phyloP scores from a whole-genome alignment of 495 filamentous ascomycete species.

The Podospora comata region DNA sequence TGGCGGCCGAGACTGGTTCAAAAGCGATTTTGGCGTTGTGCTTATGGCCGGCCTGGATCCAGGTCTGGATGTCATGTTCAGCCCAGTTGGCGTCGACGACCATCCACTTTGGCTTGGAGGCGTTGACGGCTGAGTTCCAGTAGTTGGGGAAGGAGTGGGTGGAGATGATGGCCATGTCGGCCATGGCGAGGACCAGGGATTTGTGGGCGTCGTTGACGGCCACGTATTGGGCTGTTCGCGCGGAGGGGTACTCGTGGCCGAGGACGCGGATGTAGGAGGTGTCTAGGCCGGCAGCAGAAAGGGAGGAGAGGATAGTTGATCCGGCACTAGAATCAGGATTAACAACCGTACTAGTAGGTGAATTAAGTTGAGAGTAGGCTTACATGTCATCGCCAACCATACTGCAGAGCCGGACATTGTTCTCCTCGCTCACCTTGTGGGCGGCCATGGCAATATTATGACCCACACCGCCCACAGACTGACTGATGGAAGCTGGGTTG shows the following conservation, averaged over 20 bases:
- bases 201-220: slow-evolving; percentile 81
- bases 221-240: slow-evolving; percentile 83
- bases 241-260: slow-evolving; percentile 43
- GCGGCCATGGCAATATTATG: slow-evolving; percentile 84
- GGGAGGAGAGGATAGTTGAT: slow-evolving; percentile 58
- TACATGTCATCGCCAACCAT: slow-evolving; percentile 70
- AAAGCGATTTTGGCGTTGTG: slow-evolving; percentile 64
- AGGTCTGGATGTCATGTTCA: slow-evolving; percentile 56
- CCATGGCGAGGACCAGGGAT: slow-evolving; percentile 81
- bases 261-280: slow-evolving; percentile 59
- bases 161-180: slow-evolving; percentile 88
- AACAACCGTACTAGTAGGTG: not conserved
- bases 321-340: slow-evolving; percentile 51
- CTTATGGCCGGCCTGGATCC: slow-evolving; percentile 55
- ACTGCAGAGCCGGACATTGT: slow-evolving; percentile 64
- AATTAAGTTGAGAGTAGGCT: slow-evolving; percentile 13
- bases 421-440: slow-evolving; percentile 47
- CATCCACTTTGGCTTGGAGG: slow-evolving; percentile 63
- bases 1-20: slow-evolving; percentile 85
- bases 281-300: slow-evolving; percentile 61
- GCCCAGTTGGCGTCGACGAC: slow-evolving; percentile 84
- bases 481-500: slow-evolving; percentile 74
- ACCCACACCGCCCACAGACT: slow-evolving; percentile 91
- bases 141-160: slow-evolving; percentile 43
- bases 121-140: slow-evolving; percentile 59